These are phyloP conservation scores for Mortierella sp. DNA, from an alignment of 371 early-diverging fungal species.

Conservation along the genomic window DNA sequence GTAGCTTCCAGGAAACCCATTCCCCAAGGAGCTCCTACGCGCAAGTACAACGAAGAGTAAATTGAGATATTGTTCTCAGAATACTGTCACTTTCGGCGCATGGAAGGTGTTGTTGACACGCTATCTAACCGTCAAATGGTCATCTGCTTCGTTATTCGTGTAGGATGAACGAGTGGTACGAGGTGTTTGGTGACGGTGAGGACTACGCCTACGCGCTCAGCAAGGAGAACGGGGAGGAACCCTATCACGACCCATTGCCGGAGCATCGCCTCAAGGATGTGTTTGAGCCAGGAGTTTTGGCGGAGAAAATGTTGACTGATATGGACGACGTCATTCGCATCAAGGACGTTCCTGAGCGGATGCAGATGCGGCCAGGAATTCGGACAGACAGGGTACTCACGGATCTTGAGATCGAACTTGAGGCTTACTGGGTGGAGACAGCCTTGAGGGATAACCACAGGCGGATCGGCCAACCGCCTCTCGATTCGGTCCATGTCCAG, in stretches of 20 bases:
- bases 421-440: constrained; percentile 67
- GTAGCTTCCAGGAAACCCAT: constrained; percentile 59
- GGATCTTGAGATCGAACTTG: constrained; percentile 68
- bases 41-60: constrained; percentile 77
- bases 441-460: constrained; percentile 60
- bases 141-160: constrained; percentile 15
- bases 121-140: too few relatives aligned
- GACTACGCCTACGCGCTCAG: constrained; percentile 92
- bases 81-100: not conserved
- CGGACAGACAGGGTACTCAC: constrained; percentile 48
- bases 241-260: constrained; percentile 53
- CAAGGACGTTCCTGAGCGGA: constrained; percentile 94
- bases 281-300: constrained; percentile 94
- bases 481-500: constrained; percentile 46
- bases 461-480: constrained; percentile 39
- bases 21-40: constrained; percentile 74
- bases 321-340: constrained; percentile 91
- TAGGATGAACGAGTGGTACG: constrained; percentile 86
- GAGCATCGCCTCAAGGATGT: constrained; percentile 81
- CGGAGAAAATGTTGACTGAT: constrained; percentile 92
- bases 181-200: constrained; percentile 94
- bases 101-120: not conserved
- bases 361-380: constrained; percentile 75
- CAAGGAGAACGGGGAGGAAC: constrained; percentile 51
- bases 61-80: not conserved